These are phyloP conservation scores for Colletotrichum phormii DNA, from an alignment of 2,329 filamentous ascomycete genomes.

Conservation along the genomic window DNA sequence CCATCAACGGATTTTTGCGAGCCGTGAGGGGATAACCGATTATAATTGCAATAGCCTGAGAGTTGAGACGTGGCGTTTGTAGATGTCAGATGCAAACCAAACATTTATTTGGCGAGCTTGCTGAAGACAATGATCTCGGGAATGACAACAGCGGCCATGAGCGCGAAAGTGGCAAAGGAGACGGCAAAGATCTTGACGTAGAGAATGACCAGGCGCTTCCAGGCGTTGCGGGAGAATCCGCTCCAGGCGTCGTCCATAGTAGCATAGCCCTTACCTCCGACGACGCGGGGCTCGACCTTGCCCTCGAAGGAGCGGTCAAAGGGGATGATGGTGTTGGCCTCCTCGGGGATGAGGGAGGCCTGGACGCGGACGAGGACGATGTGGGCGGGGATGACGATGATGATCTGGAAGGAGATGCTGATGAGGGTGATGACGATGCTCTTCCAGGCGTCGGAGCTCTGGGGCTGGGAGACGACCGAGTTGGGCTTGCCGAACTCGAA, in stretches of 20 bases:
- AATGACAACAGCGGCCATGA: conserved; percentile 62
- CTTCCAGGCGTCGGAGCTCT: conserved; percentile 58
- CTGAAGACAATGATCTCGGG: conserved; percentile 62
- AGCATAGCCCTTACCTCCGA: conserved; percentile 79
- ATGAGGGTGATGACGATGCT: conserved; percentile 56
- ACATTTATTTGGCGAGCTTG: conserved; percentile 34
- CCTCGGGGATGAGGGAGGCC: conserved; percentile 85
- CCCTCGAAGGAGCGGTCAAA: conserved; percentile 91
- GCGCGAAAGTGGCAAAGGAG: conserved; percentile 56
- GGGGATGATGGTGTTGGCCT: conserved; percentile 85
- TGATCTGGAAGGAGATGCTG: conserved; percentile 63
- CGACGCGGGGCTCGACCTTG: conserved; percentile 77
- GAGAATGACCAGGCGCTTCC: conserved; percentile 79
- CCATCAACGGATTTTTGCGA: neutral
- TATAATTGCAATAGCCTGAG: too few species aligned
- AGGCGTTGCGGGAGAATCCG: conserved; percentile 79
- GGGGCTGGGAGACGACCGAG: conserved; percentile 50
- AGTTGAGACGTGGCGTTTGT: neutral
- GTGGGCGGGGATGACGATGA: conserved; percentile 79
- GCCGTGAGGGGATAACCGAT: neutral
- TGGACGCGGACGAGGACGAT: conserved; percentile 86
- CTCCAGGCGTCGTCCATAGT: conserved; percentile 82
- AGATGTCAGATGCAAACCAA: too few species aligned
- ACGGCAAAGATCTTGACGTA: conserved; percentile 78
- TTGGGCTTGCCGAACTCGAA: conserved; percentile 50